Evolutionary conservation across 2,329 filamentous ascomycete species (phyloP), one percentile per base, ranked within the genome.

Genomic region (Davidsoniella neocaledoniae): DNA sequence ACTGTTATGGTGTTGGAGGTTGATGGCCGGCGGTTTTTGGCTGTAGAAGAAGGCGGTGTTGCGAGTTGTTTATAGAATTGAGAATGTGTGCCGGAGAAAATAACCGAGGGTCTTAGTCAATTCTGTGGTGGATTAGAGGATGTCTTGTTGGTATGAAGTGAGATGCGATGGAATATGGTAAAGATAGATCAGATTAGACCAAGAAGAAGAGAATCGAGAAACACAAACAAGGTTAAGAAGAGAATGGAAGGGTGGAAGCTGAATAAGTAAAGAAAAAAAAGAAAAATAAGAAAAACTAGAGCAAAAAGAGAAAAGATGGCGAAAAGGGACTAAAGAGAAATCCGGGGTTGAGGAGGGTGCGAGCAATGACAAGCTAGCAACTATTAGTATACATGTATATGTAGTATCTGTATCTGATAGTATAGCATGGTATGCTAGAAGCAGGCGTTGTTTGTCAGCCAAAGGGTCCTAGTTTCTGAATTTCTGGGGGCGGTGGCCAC

Each of bases 301-400:
- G 17, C 17, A 44, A 49, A 38, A 38, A 21, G 25, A 44, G 17
- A 50, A 16, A 41, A 45, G 40, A 38, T 21, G 41, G 39, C 8
- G 33, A 49, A 50, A 36, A 43, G 23, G 33, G 38, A 44, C 17
- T 36, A 46, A 48, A 53, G 36, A 53, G 41, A 52, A 52, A 52
- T 52, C 50, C 41, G 45, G 50, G 50, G 50, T 52, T 43, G 45
- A 41, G 25, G 26, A 42, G 39, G 23, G 14, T 19, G 21, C 29
- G 29, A 33, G 12, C 12, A 33, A 33, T 12, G 12, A 33, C 29
- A 33, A 2, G 29, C 29, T 33, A 9, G 29, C 21, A 23, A 33
- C 29, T 33, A 33, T 23, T 5, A 23, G 21, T 23, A 23, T 23
- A 23, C 19, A 19, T 19, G 19, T 19, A 19, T 19, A 19, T 17